A percentile compares a stretch with the other conserved stretches of the same genome.
phyloP scores from a whole-genome alignment of 352 stramenopile species.

The Phytophthora sojae region DNA sequence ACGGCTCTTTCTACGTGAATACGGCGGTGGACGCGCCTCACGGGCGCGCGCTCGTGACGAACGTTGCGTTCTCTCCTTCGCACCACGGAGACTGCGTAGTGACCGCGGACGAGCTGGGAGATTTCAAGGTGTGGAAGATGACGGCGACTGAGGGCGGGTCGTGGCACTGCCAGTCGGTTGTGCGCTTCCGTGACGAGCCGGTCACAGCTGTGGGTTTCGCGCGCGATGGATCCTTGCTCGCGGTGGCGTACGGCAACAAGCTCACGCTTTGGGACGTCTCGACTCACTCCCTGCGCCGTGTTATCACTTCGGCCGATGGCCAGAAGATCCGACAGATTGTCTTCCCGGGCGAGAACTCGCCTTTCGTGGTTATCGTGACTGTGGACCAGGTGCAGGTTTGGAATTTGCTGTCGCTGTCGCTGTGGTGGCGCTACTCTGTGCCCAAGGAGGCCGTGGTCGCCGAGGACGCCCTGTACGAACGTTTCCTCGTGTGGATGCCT shows the following conservation, averaged over 20 bases:
- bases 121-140: constrained; percentile 89
- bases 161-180: constrained; percentile 85
- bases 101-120: constrained; percentile 68
- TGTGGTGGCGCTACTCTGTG: constrained; percentile 81
- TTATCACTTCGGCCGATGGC: constrained; percentile 75
- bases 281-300: constrained; percentile 77
- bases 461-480: constrained; percentile 45
- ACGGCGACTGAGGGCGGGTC: constrained; percentile 19
- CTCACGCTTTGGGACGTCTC: constrained; percentile 88
- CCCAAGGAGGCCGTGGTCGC: constrained; percentile 44
- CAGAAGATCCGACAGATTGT: constrained; percentile 58
- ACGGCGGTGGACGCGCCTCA: constrained; percentile 87
- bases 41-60: constrained; percentile 55
- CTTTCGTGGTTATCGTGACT: constrained; percentile 74
- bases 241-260: constrained; percentile 81
- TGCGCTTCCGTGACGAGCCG: constrained; percentile 73
- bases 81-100: constrained; percentile 54
- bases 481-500: constrained; percentile 61
- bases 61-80: constrained; percentile 62
- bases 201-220: constrained; percentile 81
- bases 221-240: constrained; percentile 82
- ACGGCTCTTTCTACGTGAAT: constrained; percentile 83
- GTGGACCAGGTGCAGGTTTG: constrained; percentile 72
- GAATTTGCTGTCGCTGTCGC: constrained; percentile 68
- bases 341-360: constrained; percentile 66